Evolutionary conservation across 768 basidiomycete species (phyloP), one percentile per base, ranked within the genome.

Genomic region (Rossbeevera mucosa): DNA sequence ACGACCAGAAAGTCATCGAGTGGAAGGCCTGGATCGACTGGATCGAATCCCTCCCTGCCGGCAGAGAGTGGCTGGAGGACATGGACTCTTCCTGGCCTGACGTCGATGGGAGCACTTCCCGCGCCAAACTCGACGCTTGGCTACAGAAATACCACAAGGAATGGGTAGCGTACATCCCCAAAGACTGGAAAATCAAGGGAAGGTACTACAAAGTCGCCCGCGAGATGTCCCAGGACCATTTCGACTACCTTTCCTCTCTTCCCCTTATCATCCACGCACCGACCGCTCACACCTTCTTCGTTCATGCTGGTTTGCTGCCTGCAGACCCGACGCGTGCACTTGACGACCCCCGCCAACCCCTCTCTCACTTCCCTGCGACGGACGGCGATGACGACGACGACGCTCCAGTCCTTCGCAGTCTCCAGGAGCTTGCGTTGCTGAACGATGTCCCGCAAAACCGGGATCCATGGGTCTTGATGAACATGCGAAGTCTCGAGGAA

Each of bases 1-100:
- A 97, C 64, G 94, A 98, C 71, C 92, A 97, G 69, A 79, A 79
- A 56, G 81, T 94, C 41, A 78, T 97, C 42, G 88, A 95, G 71
- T 96, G 94, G 94, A 77, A 84, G 22, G 73, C 77, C 2, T 98
- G 92, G 91, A 78, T 89, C 47, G 75, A 86, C 16, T 95, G 91
- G 91, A 82, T 94, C 51, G 55, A 67, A 13, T 55, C 67, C 7
- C 64, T 77, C 22, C 69, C 74, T 0, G 69, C 62, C 7, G 77
- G 75, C 1, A 62, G 48, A 22, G 63, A 72, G 22, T 93, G 89
- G 83, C 74, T 93, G 6, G 55, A 66, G 7, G 61, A 75, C 11
- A 54, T 82, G n/a, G 77, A 80, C 44, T 56, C 60, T 2, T 64
- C 67, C 33, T 84, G 80, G 80, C 30, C 58, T 16, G 45, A 67